Evolutionary conservation across 2,329 filamentous ascomycete genomes (phyloP).

Genomic region (Tricladium varicosporioides): DNA sequence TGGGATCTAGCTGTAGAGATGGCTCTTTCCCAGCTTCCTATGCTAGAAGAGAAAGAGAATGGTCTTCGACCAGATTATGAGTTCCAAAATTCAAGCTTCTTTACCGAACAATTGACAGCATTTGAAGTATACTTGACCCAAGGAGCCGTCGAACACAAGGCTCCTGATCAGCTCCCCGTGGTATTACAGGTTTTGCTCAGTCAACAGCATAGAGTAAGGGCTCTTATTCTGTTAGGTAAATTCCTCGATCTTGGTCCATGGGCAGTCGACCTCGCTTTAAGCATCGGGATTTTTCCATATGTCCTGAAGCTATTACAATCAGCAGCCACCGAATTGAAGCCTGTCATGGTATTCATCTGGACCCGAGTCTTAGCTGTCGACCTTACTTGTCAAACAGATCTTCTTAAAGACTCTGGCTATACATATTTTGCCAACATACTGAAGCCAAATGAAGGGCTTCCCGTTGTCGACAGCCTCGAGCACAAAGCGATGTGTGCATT

Average conservation of each 20-base stretch:
- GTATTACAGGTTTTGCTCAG: slow-evolving; percentile 94
- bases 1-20: slow-evolving; percentile 98
- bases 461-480: slow-evolving; percentile 84
- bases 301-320: slow-evolving; percentile 97
- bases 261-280: slow-evolving; percentile 96
- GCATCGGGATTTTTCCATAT: slow-evolving; percentile 98
- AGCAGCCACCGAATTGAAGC: slow-evolving; percentile 89
- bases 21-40: slow-evolving; percentile 84
- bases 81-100: slow-evolving; percentile 93
- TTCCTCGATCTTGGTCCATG: slow-evolving; percentile 95
- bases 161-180: slow-evolving; percentile 92
- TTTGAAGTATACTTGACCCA: slow-evolving; percentile 93
- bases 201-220: slow-evolving; percentile 88
- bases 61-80: slow-evolving; percentile 69
- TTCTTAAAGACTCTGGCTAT: slow-evolving; percentile 96
- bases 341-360: slow-evolving; percentile 99
- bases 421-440: slow-evolving; percentile 95
- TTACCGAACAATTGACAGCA: slow-evolving; percentile 93
- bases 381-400: slow-evolving; percentile 85
- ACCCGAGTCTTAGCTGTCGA: slow-evolving; percentile 93
- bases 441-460: slow-evolving; percentile 78
- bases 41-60: slow-evolving; percentile 75
- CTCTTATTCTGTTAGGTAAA: slow-evolving; percentile 85
- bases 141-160: slow-evolving; percentile 78
- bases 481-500: slow-evolving; percentile 99